Conservation (phyloP, 1,139 yeast genomes). For the Hemisphaericaspora subhashii region DNA sequence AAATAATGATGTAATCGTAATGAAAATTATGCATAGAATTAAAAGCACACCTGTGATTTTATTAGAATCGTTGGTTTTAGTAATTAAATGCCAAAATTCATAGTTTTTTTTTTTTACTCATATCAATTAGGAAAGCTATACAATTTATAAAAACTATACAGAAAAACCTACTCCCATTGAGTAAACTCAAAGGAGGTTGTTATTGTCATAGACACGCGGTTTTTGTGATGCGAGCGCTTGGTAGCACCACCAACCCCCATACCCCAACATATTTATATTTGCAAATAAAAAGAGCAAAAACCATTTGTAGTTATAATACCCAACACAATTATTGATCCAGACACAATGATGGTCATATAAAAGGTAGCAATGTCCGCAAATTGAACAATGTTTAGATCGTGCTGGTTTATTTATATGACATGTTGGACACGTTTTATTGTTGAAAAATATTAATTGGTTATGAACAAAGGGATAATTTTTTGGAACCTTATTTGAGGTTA, state of each 20-base stretch:
- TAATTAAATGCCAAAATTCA: slow-evolving; percentile 26
- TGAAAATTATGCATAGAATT: slow-evolving; percentile 53
- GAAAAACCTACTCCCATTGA: too few species aligned
- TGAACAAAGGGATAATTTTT: slow-evolving; percentile 8
- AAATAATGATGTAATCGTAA: slow-evolving; percentile 57
- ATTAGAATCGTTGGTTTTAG: slow-evolving; percentile 31
- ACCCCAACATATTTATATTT: slow-evolving; percentile 55
- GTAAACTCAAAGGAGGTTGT: too few species aligned
- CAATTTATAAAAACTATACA: too few species aligned
- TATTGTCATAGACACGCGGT: neutral
- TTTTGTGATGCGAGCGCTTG: slow-evolving; percentile 21
- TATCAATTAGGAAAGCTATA: too few species aligned
- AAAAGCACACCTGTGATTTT: slow-evolving; percentile 52
- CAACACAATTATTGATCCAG: slow-evolving; percentile 94
- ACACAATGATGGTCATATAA: slow-evolving; percentile 89
- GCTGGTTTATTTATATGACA: slow-evolving; percentile 78
- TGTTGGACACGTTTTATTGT: slow-evolving; percentile 46
- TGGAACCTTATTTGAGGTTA: slow-evolving; percentile 19
- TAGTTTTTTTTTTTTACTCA: too few species aligned
- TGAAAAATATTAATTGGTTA: slow-evolving; percentile 62
- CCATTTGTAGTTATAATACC: slow-evolving; percentile 70
- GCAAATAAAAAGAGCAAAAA: slow-evolving; percentile 62
- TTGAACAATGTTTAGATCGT: slow-evolving; percentile 83
- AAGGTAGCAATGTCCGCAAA: slow-evolving; percentile 66
- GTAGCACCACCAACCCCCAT: slow-evolving; percentile 56